Percentiles rank a stretch among this genome's conserved stretches.
These are phyloP conservation scores for Lasiosphaeris hirsuta DNA, from an alignment of 495 filamentous ascomycete species.

Conservation along the genomic window DNA sequence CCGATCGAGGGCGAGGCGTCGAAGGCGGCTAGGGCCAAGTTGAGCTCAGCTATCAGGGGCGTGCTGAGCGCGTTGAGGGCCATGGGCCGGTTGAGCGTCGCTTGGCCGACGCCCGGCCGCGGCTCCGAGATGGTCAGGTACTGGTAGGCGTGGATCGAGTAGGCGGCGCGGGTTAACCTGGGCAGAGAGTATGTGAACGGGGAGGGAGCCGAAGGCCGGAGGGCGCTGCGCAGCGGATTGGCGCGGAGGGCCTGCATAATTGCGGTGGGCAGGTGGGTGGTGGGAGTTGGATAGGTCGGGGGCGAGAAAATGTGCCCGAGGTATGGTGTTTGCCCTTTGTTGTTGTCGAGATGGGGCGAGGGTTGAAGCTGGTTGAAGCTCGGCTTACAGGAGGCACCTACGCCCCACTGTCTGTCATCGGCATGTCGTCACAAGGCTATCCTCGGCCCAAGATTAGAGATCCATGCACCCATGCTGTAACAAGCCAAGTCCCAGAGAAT, in stretches of 20 bases:
- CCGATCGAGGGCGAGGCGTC: constrained; percentile 66
- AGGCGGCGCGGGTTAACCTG: constrained; percentile 48
- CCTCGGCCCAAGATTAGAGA: constrained; percentile 22
- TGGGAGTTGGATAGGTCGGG: too few relatives aligned
- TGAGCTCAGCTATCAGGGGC: constrained; percentile 85
- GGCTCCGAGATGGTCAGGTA: constrained; percentile 76
- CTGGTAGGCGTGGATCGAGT: constrained; percentile 65
- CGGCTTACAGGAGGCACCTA: background rate
- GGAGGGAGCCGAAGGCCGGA: constrained; percentile 38
- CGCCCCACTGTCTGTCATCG: background rate
- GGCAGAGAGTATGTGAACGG: constrained; percentile 38
- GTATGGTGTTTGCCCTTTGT: background rate
- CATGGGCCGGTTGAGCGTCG: constrained; percentile 93
- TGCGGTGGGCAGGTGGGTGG: background rate
- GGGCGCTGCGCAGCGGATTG: constrained; percentile 56
- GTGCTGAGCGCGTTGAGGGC: constrained; percentile 89
- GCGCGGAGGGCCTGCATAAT: constrained; percentile 21
- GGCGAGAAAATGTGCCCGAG: too few relatives aligned
- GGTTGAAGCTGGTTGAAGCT: constrained; percentile 5
- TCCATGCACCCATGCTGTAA: background rate
- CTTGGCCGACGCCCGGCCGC: constrained; percentile 83
- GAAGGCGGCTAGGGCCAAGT: constrained; percentile 70
- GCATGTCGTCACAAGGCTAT: constrained; percentile 24
- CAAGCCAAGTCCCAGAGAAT: too few relatives aligned
- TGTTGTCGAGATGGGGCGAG: background rate